phyloP scores from a whole-genome alignment of 2,329 filamentous ascomycete species.

The Zymoseptoria pseudotritici region DNA sequence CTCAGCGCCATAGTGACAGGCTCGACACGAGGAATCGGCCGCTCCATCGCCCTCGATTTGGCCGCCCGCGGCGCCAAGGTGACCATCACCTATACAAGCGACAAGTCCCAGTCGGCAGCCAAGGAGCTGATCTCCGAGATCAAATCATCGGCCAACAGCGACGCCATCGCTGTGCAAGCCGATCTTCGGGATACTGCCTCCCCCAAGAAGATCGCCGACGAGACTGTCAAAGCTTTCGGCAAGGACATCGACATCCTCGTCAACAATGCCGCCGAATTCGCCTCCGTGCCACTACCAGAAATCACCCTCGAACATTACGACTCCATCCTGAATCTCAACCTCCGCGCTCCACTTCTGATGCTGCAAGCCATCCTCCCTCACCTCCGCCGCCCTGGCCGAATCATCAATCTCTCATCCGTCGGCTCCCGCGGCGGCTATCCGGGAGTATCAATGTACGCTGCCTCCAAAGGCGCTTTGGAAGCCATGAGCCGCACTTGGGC shows the following conservation, averaged over 20 bases:
- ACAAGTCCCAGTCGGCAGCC: slow-evolving; percentile 30
- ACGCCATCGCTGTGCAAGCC: slow-evolving; percentile 33
- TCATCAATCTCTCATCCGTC: slow-evolving; percentile 55
- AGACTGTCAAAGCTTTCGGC: slow-evolving; percentile 32
- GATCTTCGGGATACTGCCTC: slow-evolving; percentile 33
- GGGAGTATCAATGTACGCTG: slow-evolving; percentile 45
- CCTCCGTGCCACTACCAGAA: slow-evolving; percentile 18
- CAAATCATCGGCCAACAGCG: slow-evolving; percentile 28
- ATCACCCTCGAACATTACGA: slow-evolving; percentile 46
- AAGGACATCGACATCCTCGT: slow-evolving; percentile 37
- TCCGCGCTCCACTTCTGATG: slow-evolving; percentile 48
- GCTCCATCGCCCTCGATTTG: slow-evolving; percentile 41
- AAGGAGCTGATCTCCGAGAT: slow-evolving; percentile 32
- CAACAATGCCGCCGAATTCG: slow-evolving; percentile 32
- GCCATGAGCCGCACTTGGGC: slow-evolving; percentile 54
- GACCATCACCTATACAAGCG: slow-evolving; percentile 37
- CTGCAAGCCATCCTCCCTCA: slow-evolving; percentile 48
- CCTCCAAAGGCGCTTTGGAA: slow-evolving; percentile 55
- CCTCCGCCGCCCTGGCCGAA: slow-evolving; percentile 41
- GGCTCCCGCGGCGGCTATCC: slow-evolving; percentile 43
- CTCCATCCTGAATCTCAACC: slow-evolving; percentile 50
- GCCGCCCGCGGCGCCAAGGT: slow-evolving; percentile 43
- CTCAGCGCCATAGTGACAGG: slow-evolving; percentile 45
- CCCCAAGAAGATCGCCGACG: slow-evolving; percentile 32
- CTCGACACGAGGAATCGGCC: slow-evolving; percentile 45